phyloP scores from a whole-genome alignment of 2,329 filamentous ascomycete genomes.

The Fusarium hostae region DNA sequence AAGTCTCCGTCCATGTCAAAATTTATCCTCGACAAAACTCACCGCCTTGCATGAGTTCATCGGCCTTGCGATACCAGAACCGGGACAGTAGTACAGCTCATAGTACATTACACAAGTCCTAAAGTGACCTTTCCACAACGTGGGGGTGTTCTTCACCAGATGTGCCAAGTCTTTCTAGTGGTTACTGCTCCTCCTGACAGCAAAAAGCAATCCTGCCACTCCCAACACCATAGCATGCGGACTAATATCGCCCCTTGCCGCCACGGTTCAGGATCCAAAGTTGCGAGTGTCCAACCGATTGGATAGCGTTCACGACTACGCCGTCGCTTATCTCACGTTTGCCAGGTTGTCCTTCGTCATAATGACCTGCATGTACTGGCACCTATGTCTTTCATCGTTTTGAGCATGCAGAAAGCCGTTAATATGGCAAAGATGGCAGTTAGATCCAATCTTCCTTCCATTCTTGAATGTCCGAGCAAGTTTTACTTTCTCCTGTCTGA shows the following conservation, averaged over 20 bases:
- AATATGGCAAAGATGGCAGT: neutral
- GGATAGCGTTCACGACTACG: constrained; percentile 35
- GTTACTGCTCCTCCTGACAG: constrained; percentile 35
- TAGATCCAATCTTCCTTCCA: neutral
- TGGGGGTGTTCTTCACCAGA: constrained; percentile 35
- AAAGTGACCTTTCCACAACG: constrained; percentile 16
- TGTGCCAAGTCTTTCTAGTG: constrained; percentile 34
- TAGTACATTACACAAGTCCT: constrained; percentile 12
- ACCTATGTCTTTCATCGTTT: too few relatives aligned
- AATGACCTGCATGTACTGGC: constrained; percentile 40
- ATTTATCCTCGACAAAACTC: constrained; percentile 19
- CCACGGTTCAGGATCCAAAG: constrained; percentile 38
- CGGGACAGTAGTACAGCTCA: constrained; percentile 13
- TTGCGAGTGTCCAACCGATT: constrained; percentile 42
- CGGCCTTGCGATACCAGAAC: constrained; percentile 31
- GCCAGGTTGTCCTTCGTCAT: constrained; percentile 29
- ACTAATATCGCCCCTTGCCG: constrained; percentile 35
- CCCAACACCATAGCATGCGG: constrained; percentile 26
- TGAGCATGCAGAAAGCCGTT: too few relatives aligned
- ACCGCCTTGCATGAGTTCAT: constrained; percentile 37
- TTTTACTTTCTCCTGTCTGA: neutral
- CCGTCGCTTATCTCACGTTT: constrained; percentile 44
- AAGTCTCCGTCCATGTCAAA: constrained; percentile 23
- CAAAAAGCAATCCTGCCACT: constrained; percentile 39
- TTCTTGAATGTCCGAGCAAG: neutral